phyloP scores from a whole-genome alignment of 495 filamentous ascomycete genomes.

The Trichoderma gamsii region DNA sequence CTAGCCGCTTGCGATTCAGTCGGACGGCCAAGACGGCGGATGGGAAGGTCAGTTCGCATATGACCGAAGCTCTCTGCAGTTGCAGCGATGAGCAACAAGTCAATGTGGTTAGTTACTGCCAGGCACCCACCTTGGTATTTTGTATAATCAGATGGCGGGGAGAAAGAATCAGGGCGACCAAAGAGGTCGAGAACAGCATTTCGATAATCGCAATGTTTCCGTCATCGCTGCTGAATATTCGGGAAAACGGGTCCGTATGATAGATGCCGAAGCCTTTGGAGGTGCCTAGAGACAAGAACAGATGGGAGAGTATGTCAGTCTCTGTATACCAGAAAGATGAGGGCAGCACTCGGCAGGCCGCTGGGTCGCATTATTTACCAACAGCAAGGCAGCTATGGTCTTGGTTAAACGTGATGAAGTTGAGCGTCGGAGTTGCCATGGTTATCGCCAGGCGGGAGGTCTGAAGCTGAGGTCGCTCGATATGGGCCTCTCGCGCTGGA shows the following conservation, averaged over 20 bases:
- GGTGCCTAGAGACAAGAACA: slow-evolving; percentile 51
- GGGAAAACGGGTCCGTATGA: slow-evolving; percentile 89
- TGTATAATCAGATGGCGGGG: slow-evolving; percentile 87
- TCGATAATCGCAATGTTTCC: slow-evolving; percentile 92
- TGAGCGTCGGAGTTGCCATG: slow-evolving; percentile 63
- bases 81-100: background rate
- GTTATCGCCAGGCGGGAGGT: slow-evolving; percentile 3
- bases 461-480: background rate
- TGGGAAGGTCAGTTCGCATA: slow-evolving; percentile 97
- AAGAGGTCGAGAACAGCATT: slow-evolving; percentile 98
- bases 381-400: slow-evolving; percentile 95
- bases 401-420: slow-evolving; percentile 98
- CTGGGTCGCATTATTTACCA: slow-evolving; percentile 48
- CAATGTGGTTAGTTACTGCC: background rate
- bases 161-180: slow-evolving; percentile 86
- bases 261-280: slow-evolving; percentile 91
- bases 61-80: slow-evolving; percentile 77
- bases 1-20: slow-evolving; percentile 87
- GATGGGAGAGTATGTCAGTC: background rate
- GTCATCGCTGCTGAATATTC: slow-evolving; percentile 86
- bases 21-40: slow-evolving; percentile 88
- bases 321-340: background rate
- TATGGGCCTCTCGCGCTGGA: background rate
- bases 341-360: background rate
- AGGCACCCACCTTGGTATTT: slow-evolving; percentile 79